Evolutionary conservation across 257 asterid genomes (phyloP).

Genomic region (Forsythia viridissima): DNA sequence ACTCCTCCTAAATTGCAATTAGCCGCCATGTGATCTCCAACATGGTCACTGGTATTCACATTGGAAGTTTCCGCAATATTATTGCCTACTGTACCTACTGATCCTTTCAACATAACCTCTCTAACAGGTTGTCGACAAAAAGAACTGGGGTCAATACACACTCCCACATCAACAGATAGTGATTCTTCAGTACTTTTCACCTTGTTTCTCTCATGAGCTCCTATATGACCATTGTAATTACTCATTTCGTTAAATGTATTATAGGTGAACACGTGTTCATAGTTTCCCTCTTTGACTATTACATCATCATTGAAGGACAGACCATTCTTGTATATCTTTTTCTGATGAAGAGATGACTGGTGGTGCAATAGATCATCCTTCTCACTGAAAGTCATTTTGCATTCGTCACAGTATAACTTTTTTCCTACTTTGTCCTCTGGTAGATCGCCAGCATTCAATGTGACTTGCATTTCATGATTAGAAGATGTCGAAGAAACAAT

Average conservation of each 20-base stretch:
- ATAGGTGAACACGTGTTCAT: constrained; percentile 70
- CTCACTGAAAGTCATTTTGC: constrained; percentile 41
- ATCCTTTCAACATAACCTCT: constrained; percentile 28
- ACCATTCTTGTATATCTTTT: constrained; percentile 45
- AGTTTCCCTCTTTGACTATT: constrained; percentile 63
- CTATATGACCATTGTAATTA: constrained; percentile 74
- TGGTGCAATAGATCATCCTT: constrained; percentile 55
- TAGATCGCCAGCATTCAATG: constrained; percentile 28
- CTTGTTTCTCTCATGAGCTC: constrained; percentile 63
- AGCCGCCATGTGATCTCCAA: constrained; percentile 28
- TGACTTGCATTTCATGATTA: constrained; percentile 38
- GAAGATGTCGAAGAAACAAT: constrained; percentile 28
- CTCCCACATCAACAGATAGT: constrained; percentile 20
- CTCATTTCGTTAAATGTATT: constrained; percentile 60
- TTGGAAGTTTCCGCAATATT: constrained; percentile 26
- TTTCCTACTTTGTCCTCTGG: constrained; percentile 44
- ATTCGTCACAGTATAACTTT: constrained; percentile 39
- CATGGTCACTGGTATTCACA: constrained; percentile 26
- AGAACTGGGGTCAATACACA: constrained; percentile 29
- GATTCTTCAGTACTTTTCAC: constrained; percentile 45
- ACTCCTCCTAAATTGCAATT: constrained; percentile 21
- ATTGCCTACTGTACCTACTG: constrained; percentile 23
- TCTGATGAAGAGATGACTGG: constrained; percentile 50
- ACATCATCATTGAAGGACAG: constrained; percentile 62
- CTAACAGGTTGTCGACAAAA: constrained; percentile 27